Evolutionary conservation across 192 early-diverging fungal genomes (phyloP).

Genomic region (Piromyces sp.): DNA sequence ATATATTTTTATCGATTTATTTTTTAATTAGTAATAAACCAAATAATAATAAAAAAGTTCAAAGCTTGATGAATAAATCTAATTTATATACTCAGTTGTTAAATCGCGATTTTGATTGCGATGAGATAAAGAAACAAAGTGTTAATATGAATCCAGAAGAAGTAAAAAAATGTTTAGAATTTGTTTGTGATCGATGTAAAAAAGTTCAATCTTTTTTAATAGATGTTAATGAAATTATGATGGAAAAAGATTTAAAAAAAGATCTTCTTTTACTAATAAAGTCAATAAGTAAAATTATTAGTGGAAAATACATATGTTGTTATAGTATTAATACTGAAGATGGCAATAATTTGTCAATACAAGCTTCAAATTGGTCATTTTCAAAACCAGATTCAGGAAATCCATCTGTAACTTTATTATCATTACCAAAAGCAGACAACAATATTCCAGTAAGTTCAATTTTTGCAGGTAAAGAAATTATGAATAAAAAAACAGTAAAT

Average conservation of each 20-base stretch:
- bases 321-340: neutral
- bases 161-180: neutral
- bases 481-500: neutral
- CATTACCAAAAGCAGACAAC: neutral
- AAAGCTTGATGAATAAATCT: neutral
- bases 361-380: neutral
- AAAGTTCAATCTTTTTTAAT: neutral
- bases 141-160: neutral
- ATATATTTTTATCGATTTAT: too few species aligned
- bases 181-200: neutral
- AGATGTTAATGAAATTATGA: neutral
- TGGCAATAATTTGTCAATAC: neutral
- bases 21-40: neutral
- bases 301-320: neutral
- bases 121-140: neutral
- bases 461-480: neutral
- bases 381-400: neutral
- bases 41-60: neutral
- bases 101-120: neutral
- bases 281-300: neutral
- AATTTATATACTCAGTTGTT: neutral
- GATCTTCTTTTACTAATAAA: neutral
- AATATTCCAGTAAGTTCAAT: neutral
- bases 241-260: neutral
- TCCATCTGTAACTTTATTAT: neutral